Evolutionary conservation across 2,329 filamentous ascomycete genomes (phyloP).

Genomic region (Colletotrichum cordylinicola): DNA sequence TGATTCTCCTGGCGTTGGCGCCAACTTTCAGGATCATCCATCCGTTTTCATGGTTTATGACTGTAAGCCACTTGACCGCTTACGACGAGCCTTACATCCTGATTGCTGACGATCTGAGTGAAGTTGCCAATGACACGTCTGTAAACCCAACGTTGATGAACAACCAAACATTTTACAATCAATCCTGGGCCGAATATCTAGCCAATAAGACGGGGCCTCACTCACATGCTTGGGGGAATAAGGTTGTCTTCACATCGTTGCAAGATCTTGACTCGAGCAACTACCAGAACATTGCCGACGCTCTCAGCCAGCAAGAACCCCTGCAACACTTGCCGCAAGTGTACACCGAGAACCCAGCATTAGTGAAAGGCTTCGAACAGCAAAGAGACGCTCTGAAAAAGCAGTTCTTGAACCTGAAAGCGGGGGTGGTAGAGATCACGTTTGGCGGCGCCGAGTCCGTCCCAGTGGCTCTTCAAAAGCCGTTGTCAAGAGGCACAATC

Average conservation of each 20-base stretch:
- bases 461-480: conserved; percentile 26
- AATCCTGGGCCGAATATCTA: conserved; percentile 26
- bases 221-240: conserved; percentile 27
- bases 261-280: conserved; percentile 12
- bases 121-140: conserved; percentile 11
- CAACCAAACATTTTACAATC: conserved; percentile 26
- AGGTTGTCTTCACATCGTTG: conserved; percentile 25
- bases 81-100: neutral
- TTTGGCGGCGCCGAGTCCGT: conserved; percentile 23
- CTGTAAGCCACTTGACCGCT: conserved; percentile 16
- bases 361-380: conserved; percentile 18
- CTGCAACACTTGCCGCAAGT: conserved; percentile 21
- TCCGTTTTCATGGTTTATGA: conserved; percentile 37
- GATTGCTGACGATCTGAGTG: neutral
- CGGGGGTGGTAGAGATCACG: conserved; percentile 24
- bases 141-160: conserved; percentile 24
- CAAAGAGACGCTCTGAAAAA: conserved; percentile 17
- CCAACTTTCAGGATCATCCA: conserved; percentile 43
- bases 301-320: conserved; percentile 24
- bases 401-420: conserved; percentile 22
- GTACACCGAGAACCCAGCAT: conserved; percentile 23
- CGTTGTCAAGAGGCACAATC: conserved; percentile 27
- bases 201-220: conserved; percentile 28
- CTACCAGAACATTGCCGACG: neutral
- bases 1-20: conserved; percentile 53